A percentile compares a stretch with the other conserved stretches of the same genome.
These are phyloP conservation scores for Dioscorea dumetorum DNA, from an alignment of 106 monocot species.

Conservation along the genomic window DNA sequence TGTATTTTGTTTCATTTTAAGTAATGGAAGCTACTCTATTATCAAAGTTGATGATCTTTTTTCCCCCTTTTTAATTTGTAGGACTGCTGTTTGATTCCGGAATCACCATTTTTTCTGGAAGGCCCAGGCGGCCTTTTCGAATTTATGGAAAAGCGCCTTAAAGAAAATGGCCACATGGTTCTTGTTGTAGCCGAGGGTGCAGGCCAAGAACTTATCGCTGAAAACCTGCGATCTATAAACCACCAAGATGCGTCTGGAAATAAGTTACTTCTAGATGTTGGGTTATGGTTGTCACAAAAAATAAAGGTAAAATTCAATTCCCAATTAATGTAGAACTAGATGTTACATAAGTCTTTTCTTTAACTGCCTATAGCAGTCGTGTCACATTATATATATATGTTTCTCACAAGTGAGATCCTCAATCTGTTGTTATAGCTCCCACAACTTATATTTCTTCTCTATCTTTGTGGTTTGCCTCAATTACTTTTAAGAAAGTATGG, in stretches of 20 bases:
- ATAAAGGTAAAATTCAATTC: constrained; percentile 50
- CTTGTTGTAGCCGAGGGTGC: constrained; percentile 78
- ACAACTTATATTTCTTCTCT: no score
- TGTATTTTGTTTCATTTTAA: no score
- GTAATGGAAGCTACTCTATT: not conserved
- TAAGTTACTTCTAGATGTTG: constrained; percentile 80
- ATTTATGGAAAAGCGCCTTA: constrained; percentile 23
- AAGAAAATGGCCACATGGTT: constrained; percentile 12
- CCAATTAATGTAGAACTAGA: not conserved
- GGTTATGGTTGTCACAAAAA: constrained; percentile 81
- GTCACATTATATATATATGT: no score
- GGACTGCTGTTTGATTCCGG: constrained; percentile 40
- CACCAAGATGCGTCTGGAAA: constrained; percentile 88
- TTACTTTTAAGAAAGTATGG: no score
- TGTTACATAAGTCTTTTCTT: no score
- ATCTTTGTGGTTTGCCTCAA: no score
- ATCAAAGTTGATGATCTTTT: not conserved
- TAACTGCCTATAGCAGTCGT: no score
- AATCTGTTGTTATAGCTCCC: no score
- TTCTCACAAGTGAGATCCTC: no score
- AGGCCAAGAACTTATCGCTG: constrained; percentile 81
- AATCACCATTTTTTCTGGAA: constrained; percentile 66
- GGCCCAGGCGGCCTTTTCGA: constrained; percentile 57
- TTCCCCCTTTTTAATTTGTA: not conserved
- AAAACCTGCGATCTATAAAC: constrained; percentile 51